These are phyloP conservation scores for Huntiella bhutanensis DNA, from an alignment of 2,329 filamentous ascomycete species.

Conservation along the genomic window DNA sequence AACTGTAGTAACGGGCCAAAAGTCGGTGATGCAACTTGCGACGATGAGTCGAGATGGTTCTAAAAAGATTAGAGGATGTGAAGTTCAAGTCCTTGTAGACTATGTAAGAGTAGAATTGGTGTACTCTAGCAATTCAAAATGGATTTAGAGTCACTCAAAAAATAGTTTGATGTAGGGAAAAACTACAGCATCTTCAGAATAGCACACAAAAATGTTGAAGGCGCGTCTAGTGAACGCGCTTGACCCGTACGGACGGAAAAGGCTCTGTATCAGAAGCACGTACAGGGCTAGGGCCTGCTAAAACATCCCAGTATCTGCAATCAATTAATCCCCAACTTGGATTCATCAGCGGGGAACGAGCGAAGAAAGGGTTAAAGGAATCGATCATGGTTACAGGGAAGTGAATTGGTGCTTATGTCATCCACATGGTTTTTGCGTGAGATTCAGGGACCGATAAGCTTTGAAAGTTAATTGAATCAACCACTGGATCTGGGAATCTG, in stretches of 20 bases:
- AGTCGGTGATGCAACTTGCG: not conserved
- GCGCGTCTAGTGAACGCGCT: constrained; percentile 3
- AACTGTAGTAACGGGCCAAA: no score
- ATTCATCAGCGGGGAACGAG: no score
- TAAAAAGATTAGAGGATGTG: not conserved
- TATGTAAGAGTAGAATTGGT: not conserved
- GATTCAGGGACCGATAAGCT: no score
- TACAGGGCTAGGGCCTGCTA: no score
- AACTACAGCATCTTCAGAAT: not conserved
- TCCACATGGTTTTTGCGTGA: not conserved
- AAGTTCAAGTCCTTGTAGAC: not conserved
- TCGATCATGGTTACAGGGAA: not conserved
- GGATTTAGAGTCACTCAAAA: not conserved
- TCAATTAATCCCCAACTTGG: no score
- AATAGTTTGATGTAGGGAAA: not conserved
- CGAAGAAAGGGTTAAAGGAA: no score
- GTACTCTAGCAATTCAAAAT: not conserved
- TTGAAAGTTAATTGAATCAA: no score
- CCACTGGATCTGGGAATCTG: no score
- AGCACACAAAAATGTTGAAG: not conserved
- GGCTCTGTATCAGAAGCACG: not conserved
- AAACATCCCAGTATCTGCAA: no score
- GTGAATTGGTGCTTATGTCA: not conserved
- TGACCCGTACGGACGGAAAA: not conserved
- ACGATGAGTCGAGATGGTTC: not conserved